A percentile compares a stretch with the other conserved stretches of the same genome.
Evolutionary conservation across 306 rosid genomes (phyloP).

Genomic region (Dryas octopetala): DNA sequence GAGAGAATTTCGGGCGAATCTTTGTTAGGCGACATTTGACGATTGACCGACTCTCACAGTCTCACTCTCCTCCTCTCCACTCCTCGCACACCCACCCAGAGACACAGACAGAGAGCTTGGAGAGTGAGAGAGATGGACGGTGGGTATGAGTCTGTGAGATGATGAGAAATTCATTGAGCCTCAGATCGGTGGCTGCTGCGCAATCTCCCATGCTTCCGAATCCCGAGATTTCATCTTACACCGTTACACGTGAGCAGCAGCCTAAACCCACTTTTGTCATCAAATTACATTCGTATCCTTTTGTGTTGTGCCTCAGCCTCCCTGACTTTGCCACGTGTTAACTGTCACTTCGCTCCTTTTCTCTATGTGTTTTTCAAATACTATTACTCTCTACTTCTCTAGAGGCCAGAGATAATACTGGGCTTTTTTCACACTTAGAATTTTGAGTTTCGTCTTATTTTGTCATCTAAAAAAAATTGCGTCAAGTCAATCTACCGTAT

Average conservation of each 20-base stretch:
- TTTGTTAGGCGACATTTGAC: slow-evolving; percentile 32
- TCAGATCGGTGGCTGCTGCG: slow-evolving; percentile 42
- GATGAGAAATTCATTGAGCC: not conserved
- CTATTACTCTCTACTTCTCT: too few relatives aligned
- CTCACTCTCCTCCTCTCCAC: too few relatives aligned
- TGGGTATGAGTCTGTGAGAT: slow-evolving; percentile 15
- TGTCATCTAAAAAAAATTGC: too few relatives aligned
- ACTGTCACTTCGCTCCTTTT: too few relatives aligned
- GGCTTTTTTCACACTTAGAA: too few relatives aligned
- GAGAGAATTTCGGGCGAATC: slow-evolving; percentile 23
- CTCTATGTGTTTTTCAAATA: too few relatives aligned
- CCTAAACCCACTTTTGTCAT: too few relatives aligned
- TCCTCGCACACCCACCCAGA: too few relatives aligned
- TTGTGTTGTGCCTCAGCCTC: not conserved
- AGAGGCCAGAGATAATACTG: too few relatives aligned
- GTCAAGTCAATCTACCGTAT: too few relatives aligned
- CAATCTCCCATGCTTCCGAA: slow-evolving; percentile 29
- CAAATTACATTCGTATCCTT: too few relatives aligned
- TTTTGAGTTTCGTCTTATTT: too few relatives aligned
- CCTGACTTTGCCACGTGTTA: slow-evolving; percentile 42
- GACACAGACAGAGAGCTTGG: not conserved
- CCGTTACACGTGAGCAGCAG: not conserved
- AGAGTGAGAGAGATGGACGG: slow-evolving; percentile 7
- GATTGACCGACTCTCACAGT: not conserved
- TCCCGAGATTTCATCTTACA: slow-evolving; percentile 51